These are phyloP conservation scores for Cryphonectria naterciae DNA, from an alignment of 2,329 filamentous ascomycete species.

Conservation along the genomic window DNA sequence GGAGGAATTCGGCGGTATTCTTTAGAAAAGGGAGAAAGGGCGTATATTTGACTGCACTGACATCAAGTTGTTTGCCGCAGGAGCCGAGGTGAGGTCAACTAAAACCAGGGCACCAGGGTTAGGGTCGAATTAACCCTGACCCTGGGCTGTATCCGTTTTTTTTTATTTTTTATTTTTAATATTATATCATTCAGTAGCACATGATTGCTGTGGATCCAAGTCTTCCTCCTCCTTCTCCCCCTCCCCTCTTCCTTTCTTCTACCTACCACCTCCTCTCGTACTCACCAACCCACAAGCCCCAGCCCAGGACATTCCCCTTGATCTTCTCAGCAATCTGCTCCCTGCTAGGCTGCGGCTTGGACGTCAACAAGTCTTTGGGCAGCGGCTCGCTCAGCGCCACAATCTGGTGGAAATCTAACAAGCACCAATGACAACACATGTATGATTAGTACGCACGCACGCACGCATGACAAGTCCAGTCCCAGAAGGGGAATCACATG, in stretches of 20 bases:
- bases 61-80: neutral
- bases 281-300: constrained; percentile 53
- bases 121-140: neutral
- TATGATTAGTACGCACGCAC: neutral
- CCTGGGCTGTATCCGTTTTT: neutral
- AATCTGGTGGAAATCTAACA: constrained; percentile 52
- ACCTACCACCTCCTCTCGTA: constrained; percentile 47
- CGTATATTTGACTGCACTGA: no score
- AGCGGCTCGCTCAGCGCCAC: constrained; percentile 51
- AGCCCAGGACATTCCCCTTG: constrained; percentile 51
- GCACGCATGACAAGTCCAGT: no score
- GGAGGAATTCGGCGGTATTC: constrained; percentile 11
- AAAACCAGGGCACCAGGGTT: neutral
- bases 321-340: constrained; percentile 49
- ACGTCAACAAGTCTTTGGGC: constrained; percentile 41
- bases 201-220: neutral
- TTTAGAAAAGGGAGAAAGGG: no score
- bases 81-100: neutral
- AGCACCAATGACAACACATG: neutral
- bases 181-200: no score
- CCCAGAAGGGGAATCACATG: no score
- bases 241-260: neutral
- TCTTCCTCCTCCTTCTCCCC: neutral
- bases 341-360: constrained; percentile 44
- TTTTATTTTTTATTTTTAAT: no score